Conservation (phyloP, 1,139 yeast species). For the Taiozyma sp. region DNA sequence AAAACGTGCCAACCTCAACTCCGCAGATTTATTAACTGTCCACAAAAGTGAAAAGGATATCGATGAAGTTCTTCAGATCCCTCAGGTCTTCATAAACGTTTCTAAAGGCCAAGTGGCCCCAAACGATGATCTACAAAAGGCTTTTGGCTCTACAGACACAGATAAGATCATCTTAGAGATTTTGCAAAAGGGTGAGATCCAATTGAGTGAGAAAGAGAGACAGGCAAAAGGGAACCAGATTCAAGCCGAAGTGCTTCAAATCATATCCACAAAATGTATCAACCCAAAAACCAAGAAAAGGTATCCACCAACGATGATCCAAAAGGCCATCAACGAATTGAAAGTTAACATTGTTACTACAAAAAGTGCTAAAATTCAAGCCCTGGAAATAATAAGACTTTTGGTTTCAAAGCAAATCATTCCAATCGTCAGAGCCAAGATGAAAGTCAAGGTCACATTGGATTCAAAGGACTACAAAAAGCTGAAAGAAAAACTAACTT, state of each 20-base stretch:
- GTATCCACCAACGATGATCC: conserved; percentile 92
- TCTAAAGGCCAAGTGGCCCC: conserved; percentile 94
- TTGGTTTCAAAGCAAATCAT: conserved; percentile 74
- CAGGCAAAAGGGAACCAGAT: conserved; percentile 68
- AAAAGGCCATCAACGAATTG: conserved; percentile 74
- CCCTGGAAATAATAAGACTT: conserved; percentile 83
- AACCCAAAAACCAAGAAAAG: conserved; percentile 87
- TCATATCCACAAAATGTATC: conserved; percentile 85
- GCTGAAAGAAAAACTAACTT: conserved; percentile 43
- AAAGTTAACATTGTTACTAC: conserved; percentile 79
- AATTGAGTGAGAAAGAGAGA: conserved; percentile 90
- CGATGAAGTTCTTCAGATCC: conserved; percentile 93
- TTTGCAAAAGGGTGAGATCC: conserved; percentile 86
- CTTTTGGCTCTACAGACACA: conserved; percentile 72
- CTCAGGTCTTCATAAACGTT: conserved; percentile 89
- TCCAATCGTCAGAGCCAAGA: conserved; percentile 91
- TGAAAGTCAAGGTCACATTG: conserved; percentile 68
- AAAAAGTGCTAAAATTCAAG: conserved; percentile 81
- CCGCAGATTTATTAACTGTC: conserved; percentile 1
- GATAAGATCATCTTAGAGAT: conserved; percentile 76
- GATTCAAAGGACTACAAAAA: conserved; percentile 45
- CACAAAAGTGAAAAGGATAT: conserved; percentile 65
- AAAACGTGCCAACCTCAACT: not conserved
- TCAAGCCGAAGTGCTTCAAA: conserved; percentile 76
- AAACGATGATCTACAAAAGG: conserved; percentile 68